These are phyloP conservation scores for Starmerella etchellsii DNA, from an alignment of 805 yeast genomes.

Conservation along the genomic window DNA sequence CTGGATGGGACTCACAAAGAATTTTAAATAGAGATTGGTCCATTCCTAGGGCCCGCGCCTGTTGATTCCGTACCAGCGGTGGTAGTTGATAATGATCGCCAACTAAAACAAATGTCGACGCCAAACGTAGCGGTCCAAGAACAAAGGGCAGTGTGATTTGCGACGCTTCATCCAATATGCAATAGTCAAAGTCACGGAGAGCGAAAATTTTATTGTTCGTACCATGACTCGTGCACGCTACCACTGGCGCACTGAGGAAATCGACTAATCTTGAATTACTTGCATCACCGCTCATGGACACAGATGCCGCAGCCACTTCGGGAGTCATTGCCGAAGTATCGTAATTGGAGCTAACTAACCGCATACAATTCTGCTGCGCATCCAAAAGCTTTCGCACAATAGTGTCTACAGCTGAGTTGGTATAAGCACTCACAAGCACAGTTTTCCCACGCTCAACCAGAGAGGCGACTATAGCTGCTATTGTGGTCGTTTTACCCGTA, in stretches of 20 bases:
- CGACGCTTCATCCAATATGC: slow-evolving; percentile 93
- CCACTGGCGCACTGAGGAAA: slow-evolving; percentile 47
- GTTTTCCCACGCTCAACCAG: slow-evolving; percentile 50
- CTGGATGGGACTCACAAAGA: slow-evolving; percentile 60
- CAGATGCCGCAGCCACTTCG: slow-evolving; percentile 36
- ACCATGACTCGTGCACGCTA: slow-evolving; percentile 82
- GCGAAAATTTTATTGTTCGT: slow-evolving; percentile 49
- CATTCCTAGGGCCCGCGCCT: slow-evolving; percentile 53
- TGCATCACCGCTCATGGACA: slow-evolving; percentile 3
- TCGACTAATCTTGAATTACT: slow-evolving; percentile 2
- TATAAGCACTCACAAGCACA: slow-evolving; percentile 70
- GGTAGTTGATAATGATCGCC: slow-evolving; percentile 94
- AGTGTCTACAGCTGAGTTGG: slow-evolving; percentile 94
- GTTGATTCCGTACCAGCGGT: slow-evolving; percentile 62
- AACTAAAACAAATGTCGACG: slow-evolving; percentile 75
- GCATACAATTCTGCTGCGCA: slow-evolving; percentile 38
- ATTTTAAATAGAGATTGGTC: slow-evolving; percentile 65
- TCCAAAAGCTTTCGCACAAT: slow-evolving; percentile 59
- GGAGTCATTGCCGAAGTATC: slow-evolving; percentile 38
- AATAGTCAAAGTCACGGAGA: slow-evolving; percentile 65
- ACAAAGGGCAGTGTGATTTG: slow-evolving; percentile 87
- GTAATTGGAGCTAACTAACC: slow-evolving; percentile 49
- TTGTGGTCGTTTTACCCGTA: slow-evolving; percentile 88
- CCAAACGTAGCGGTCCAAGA: slow-evolving; percentile 70
- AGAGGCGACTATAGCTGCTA: slow-evolving; percentile 56